Conservation (phyloP, 2,329 filamentous ascomycete genomes). For the Apiospora saccharicola region DNA sequence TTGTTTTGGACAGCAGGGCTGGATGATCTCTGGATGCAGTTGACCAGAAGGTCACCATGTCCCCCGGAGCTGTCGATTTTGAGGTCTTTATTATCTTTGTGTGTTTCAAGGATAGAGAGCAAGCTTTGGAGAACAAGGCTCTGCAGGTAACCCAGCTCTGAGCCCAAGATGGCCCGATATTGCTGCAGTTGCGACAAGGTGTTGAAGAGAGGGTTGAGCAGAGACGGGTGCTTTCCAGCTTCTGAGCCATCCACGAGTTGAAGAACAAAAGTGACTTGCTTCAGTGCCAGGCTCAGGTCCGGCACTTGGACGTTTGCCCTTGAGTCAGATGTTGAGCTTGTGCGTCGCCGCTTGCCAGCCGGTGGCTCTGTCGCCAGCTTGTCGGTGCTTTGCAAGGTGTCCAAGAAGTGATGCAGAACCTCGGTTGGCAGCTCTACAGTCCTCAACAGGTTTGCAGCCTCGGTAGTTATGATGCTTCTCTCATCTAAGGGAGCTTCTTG, state of each 20-base stretch:
- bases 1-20: slow-evolving; percentile 95
- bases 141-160: slow-evolving; percentile 90
- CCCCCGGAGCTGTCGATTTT: slow-evolving; percentile 81
- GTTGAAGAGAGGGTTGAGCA: slow-evolving; percentile 82
- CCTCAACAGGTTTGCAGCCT: slow-evolving; percentile 76
- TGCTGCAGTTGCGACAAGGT: slow-evolving; percentile 87
- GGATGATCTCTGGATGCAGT: slow-evolving; percentile 89
- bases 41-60: slow-evolving; percentile 88
- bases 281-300: slow-evolving; percentile 67
- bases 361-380: slow-evolving; percentile 76
- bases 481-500: slow-evolving; percentile 52
- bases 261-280: slow-evolving; percentile 83
- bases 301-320: slow-evolving; percentile 2
- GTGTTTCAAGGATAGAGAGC: slow-evolving; percentile 81
- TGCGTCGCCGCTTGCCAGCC: slow-evolving; percentile 78
- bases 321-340: slow-evolving; percentile 37
- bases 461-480: slow-evolving; percentile 54
- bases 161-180: slow-evolving; percentile 80
- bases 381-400: slow-evolving; percentile 75
- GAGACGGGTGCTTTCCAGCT: slow-evolving; percentile 75
- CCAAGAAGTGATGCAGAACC: slow-evolving; percentile 75
- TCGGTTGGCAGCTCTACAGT: slow-evolving; percentile 76
- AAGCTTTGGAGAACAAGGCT: slow-evolving; percentile 84
- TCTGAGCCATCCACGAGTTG: slow-evolving; percentile 86
- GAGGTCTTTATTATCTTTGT: slow-evolving; percentile 67